Percentiles rank a stretch among this genome's conserved stretches.
phyloP scores from a whole-genome alignment of 805 yeast species.

The Ogataea pini region DNA sequence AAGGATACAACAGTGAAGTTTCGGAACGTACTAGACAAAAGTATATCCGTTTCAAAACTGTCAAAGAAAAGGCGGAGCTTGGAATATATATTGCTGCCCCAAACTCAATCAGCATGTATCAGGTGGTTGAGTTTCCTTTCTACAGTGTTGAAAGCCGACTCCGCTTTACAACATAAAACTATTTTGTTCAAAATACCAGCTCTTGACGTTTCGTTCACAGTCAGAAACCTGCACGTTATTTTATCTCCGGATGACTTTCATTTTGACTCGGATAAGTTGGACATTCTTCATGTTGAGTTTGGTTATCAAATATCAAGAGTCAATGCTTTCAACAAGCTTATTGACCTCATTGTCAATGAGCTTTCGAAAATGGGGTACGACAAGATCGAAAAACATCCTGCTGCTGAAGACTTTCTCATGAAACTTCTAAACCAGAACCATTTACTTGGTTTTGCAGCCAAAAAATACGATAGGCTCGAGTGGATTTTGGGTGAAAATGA shows the following conservation, averaged over 20 bases:
- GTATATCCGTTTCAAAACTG: conserved; percentile 51
- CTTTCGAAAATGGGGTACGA: conserved; percentile 9
- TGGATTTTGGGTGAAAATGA: conserved; percentile 56
- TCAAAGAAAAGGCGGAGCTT: conserved; percentile 13
- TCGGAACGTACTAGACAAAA: conserved; percentile 69
- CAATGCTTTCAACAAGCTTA: conserved; percentile 40
- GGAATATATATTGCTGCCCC: conserved; percentile 55
- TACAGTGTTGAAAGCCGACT: conserved; percentile 41
- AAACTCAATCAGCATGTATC: conserved; percentile 52
- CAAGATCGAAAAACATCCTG: conserved; percentile 8
- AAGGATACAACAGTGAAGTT: conserved; percentile 44
- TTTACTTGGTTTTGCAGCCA: conserved; percentile 49
- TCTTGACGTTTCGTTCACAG: conserved; percentile 43
- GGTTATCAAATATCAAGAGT: conserved; percentile 31
- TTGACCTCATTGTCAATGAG: conserved; percentile 38
- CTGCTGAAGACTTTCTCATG: conserved; percentile 17
- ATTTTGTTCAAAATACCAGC: conserved; percentile 45
- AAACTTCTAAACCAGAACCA: conserved; percentile 29
- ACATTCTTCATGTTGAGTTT: conserved; percentile 5
- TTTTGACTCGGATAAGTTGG: not conserved
- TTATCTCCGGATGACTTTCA: conserved; percentile 11
- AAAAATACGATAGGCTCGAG: conserved; percentile 72
- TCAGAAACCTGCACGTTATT: conserved; percentile 30
- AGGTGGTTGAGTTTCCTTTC: conserved; percentile 65
- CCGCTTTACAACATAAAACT: conserved; percentile 15